Evolutionary conservation across 1,284 basidiomycete species (phyloP).

Genomic region (Tetrapyrgos nigripes): DNA sequence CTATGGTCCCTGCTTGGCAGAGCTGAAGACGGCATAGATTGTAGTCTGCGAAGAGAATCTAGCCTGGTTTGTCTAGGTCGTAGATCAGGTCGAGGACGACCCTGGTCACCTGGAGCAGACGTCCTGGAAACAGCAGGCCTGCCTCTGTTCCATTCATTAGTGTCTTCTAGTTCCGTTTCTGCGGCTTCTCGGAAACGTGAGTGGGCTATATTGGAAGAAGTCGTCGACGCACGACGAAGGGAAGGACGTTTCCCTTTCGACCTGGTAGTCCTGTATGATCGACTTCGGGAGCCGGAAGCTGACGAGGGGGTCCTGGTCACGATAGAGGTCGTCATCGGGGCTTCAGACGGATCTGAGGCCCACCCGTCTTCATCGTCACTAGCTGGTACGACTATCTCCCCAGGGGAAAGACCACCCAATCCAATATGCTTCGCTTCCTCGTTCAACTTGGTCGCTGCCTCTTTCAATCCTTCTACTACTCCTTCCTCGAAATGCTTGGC

Average conservation of each 20-base stretch:
- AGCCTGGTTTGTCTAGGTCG: constrained; percentile 7
- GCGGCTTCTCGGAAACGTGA: not conserved
- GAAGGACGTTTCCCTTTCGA: constrained; percentile 5
- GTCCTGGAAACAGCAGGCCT: not conserved
- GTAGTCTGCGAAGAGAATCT: constrained; percentile 7
- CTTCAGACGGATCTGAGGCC: constrained; percentile 28
- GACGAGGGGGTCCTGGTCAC: not conserved
- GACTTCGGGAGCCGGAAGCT: not conserved
- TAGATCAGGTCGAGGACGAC: not conserved
- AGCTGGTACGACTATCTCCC: not conserved
- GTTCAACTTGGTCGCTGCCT: not conserved
- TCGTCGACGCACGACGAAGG: constrained; percentile 3
- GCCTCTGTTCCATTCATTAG: constrained; percentile 9
- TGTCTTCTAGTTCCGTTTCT: not conserved
- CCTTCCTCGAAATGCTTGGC: constrained; percentile 3
- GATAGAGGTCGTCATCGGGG: not conserved
- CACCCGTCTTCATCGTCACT: constrained; percentile 35
- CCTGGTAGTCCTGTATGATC: constrained; percentile 5
- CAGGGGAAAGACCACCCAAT: not conserved
- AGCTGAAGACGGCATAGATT: constrained; percentile 1
- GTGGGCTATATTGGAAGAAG: not conserved
- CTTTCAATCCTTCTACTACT: not conserved
- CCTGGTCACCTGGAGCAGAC: not conserved
- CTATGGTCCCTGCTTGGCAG: constrained; percentile 13
- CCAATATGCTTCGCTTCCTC: constrained; percentile 8